Evolutionary conservation across 78 protist species (phyloP).

Genomic region (Protostelium mycophagum): DNA sequence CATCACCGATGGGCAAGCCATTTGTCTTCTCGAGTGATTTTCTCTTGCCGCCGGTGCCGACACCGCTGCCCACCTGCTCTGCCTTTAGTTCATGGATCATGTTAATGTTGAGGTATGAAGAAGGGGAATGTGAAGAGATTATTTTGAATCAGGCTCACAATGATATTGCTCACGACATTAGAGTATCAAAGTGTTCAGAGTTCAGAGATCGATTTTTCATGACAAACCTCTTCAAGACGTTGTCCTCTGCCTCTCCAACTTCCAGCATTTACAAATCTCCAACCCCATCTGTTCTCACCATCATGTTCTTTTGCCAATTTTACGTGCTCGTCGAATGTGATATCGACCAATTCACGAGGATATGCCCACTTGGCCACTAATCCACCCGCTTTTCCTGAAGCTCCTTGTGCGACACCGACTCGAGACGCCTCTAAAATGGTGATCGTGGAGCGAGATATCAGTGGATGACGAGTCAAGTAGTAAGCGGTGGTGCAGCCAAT

Average conservation of each 20-base stretch:
- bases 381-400: background rate
- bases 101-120: background rate
- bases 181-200: no score
- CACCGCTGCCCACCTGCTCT: no score
- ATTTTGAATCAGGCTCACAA: no score
- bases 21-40: background rate
- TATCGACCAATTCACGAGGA: background rate
- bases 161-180: no score
- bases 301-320: background rate
- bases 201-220: no score
- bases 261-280: background rate
- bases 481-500: background rate
- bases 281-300: background rate
- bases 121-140: no score
- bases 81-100: no score
- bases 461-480: background rate
- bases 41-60: background rate
- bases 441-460: background rate
- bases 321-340: background rate
- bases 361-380: background rate
- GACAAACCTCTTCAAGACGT: background rate
- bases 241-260: background rate
- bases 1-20: background rate
- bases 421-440: background rate
- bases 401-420: background rate